Percentiles rank a stretch among this genome's conserved stretches.
These are phyloP conservation scores for Sequoia sempervirens DNA, from an alignment of 75 land plant species.

Conservation along the genomic window DNA sequence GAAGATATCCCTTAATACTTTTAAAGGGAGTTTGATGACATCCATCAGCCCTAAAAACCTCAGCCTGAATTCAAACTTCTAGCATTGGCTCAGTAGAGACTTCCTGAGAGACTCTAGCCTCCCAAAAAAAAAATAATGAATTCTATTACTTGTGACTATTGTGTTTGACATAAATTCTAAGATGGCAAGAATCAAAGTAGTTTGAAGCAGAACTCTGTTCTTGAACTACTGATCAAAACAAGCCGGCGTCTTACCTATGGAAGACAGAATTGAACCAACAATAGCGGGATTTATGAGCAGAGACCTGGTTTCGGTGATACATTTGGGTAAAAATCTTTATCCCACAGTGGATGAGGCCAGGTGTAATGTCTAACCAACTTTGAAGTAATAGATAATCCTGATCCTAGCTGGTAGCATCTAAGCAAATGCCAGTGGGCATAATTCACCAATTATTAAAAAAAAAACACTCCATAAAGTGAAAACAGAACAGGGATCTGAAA, in stretches of 20 bases:
- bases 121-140: slow-evolving; percentile 35
- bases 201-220: not conserved
- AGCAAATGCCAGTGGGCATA: too few species aligned
- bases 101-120: slow-evolving; percentile 82
- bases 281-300: too few species aligned
- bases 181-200: too few species aligned
- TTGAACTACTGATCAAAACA: too few species aligned
- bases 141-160: too few species aligned
- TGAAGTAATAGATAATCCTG: not conserved
- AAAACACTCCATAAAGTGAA: too few species aligned
- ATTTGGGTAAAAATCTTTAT: too few species aligned
- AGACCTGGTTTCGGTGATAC: too few species aligned
- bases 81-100: slow-evolving; percentile 56
- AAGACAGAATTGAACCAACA: not conserved
- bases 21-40: slow-evolving; percentile 94
- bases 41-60: slow-evolving; percentile 99
- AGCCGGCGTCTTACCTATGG: too few species aligned
- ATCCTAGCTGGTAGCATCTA: not conserved
- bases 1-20: slow-evolving; percentile 97
- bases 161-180: too few species aligned
- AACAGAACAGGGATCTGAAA: too few species aligned
- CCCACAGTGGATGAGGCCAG: not conserved
- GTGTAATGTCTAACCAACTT: not conserved
- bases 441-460: too few species aligned
- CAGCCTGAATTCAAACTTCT: slow-evolving; percentile 99